Conservation (phyloP, 1,284 basidiomycete species). For the Ceratobasidium theobromae region DNA sequence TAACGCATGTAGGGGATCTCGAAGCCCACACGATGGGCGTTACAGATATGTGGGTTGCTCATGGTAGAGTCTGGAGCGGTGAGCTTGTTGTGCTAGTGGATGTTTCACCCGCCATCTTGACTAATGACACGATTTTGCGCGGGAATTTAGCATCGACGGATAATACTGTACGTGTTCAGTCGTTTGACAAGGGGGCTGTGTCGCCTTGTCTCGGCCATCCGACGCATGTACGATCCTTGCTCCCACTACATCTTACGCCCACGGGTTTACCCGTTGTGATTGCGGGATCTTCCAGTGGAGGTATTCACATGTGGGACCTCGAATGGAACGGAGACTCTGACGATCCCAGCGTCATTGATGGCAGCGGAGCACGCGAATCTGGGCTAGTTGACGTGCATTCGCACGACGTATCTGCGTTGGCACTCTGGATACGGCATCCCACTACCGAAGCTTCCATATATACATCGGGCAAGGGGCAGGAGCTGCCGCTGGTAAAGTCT, state of each 20-base stretch:
- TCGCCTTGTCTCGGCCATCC: conserved; percentile 63
- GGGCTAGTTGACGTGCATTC: conserved; percentile 77
- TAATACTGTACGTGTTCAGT: conserved; percentile 69
- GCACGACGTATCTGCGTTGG: conserved; percentile 77
- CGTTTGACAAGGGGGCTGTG: conserved; percentile 44
- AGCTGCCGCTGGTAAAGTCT: not conserved
- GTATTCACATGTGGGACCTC: conserved; percentile 17
- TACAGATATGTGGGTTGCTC: conserved; percentile 65
- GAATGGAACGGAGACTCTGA: conserved; percentile 35
- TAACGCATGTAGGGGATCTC: conserved; percentile 58
- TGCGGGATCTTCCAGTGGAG: not conserved
- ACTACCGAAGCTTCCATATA: conserved; percentile 48
- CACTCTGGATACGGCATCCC: conserved; percentile 63
- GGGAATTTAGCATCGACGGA: conserved; percentile 73
- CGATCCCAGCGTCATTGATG: conserved; percentile 3
- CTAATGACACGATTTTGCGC: not conserved
- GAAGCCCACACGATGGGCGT: conserved; percentile 77
- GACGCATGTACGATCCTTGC: conserved; percentile 66
- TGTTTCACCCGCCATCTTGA: not conserved
- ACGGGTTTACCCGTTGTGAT: conserved; percentile 59
- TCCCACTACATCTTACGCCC: conserved; percentile 62
- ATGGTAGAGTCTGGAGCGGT: conserved; percentile 85
- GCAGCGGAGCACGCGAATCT: conserved; percentile 42
- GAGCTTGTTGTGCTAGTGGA: conserved; percentile 37
- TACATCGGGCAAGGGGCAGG: conserved; percentile 43